Conservation (phyloP, 345 rosid genomes). For the Mallotus nudiflorus region DNA sequence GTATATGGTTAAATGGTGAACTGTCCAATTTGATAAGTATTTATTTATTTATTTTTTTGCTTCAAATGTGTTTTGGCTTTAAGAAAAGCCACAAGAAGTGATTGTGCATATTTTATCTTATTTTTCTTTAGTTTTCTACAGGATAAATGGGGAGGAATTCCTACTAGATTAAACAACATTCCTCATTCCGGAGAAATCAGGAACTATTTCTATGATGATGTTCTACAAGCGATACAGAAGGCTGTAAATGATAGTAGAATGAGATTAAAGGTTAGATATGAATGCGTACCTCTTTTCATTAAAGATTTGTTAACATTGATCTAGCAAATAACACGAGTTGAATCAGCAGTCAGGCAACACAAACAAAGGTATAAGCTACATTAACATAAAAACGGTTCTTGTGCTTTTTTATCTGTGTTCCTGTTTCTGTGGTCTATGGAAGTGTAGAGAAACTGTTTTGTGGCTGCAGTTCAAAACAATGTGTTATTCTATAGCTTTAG, state of each 20-base stretch:
- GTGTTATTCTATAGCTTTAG: no score
- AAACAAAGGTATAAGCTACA: no score
- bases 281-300: conserved; percentile 3
- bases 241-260: conserved; percentile 71
- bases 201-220: conserved; percentile 84
- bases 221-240: conserved; percentile 67
- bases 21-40: neutral
- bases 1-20: conserved; percentile 28
- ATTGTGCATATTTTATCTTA: conserved; percentile 28
- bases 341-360: neutral
- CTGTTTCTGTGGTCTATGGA: no score
- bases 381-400: no score
- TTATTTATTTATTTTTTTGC: neutral
- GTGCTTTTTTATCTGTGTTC: no score
- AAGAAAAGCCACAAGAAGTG: conserved; percentile 9
- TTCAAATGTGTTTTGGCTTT: conserved; percentile 4
- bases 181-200: conserved; percentile 97
- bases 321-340: conserved; percentile 9
- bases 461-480: no score
- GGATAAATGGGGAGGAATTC: conserved; percentile 94
- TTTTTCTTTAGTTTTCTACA: conserved; percentile 44
- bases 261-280: conserved; percentile 62
- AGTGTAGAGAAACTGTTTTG: no score
- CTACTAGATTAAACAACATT: conserved; percentile 85
- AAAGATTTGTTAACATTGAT: neutral